phyloP scores from a whole-genome alignment of 805 yeast genomes.

The Metschnikowia borealis region DNA sequence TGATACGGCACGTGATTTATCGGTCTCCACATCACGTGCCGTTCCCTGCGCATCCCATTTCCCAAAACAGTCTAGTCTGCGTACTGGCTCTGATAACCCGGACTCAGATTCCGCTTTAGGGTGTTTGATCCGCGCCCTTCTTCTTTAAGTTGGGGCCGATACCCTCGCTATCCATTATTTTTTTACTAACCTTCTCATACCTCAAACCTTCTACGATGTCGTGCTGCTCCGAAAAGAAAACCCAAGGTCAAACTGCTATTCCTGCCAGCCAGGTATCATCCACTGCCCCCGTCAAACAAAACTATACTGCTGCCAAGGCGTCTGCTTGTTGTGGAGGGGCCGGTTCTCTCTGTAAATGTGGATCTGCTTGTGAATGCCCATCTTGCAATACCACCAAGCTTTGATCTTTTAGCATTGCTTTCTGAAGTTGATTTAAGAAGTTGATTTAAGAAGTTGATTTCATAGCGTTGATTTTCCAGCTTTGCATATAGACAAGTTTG shows the following conservation, averaged over 20 bases:
- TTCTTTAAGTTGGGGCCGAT: background rate
- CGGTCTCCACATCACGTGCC: background rate
- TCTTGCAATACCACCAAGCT: constrained; percentile 43
- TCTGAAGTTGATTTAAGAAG: too few species aligned
- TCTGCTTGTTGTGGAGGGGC: constrained; percentile 25
- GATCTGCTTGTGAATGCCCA: constrained; percentile 36
- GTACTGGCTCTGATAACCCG: constrained; percentile 4
- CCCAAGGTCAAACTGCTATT: background rate
- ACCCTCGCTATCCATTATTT: background rate
- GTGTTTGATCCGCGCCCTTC: constrained; percentile 9
- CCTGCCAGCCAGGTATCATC: background rate
- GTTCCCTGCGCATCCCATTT: background rate
- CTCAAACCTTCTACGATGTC: constrained; percentile 9
- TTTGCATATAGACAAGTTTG: too few species aligned
- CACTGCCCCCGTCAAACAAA: constrained; percentile 13
- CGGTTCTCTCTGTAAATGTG: constrained; percentile 39
- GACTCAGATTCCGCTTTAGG: constrained; percentile 8
- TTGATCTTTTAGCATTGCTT: constrained; percentile 8
- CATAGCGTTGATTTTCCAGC: background rate
- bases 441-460: background rate
- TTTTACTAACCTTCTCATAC: background rate
- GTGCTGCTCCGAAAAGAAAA: constrained; percentile 14
- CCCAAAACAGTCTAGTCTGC: background rate
- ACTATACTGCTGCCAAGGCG: constrained; percentile 13
- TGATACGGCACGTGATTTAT: background rate